Evolutionary conservation across 257 asterid genomes (phyloP), one percentile per base, ranked within the genome.

Genomic region (Solanum virginianum): DNA sequence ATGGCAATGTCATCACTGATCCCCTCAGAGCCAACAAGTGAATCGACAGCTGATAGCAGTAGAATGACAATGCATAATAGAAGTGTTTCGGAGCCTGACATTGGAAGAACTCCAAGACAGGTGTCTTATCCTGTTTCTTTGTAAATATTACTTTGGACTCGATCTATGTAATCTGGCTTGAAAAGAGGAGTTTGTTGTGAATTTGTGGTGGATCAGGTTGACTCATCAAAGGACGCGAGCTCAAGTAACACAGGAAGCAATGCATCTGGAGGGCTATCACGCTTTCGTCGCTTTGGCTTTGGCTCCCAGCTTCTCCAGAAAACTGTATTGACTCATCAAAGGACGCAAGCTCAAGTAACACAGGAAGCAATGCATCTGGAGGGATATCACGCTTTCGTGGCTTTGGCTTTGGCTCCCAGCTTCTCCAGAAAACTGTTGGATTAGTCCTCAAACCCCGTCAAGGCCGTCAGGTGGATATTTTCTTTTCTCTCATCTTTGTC

Each of bases 31-130:
- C 95, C 92, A 79, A 88, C 85, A 55, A 92, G 87, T 83, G 96
- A 92, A 85, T 90, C 93, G 97, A 89, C 94, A 62, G 82, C 92
- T 86, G 91, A 90, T 87, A 83, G 87, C 83, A 88, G 71, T 87
- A 87, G 89, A 89, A 94, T 51, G 92, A 53, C 88, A 1, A 92
- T 88, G 93, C 98, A 97, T 83, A 89, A 91, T 59, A 88, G 99
- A 90, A 97, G 99, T 91, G 93, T 92, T 86, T 97, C 99, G 41
- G 99, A 97, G 90, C 99, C 99, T 20, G 97, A 97, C 91, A 91
- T 97, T 62, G 98, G 99, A 69, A 93, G 98, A 91, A 94, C 91
- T 89, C 98, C 98, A 59, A 90, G 89, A 91, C 97, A 97, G 99
- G 99, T 97, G 88, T 84, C 88, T 87, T 84, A 71, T 75, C 65